Evolutionary conservation across 441 rosid genomes (phyloP), one percentile per base, ranked within the genome.

Genomic region (Isatis lusitanica): DNA sequence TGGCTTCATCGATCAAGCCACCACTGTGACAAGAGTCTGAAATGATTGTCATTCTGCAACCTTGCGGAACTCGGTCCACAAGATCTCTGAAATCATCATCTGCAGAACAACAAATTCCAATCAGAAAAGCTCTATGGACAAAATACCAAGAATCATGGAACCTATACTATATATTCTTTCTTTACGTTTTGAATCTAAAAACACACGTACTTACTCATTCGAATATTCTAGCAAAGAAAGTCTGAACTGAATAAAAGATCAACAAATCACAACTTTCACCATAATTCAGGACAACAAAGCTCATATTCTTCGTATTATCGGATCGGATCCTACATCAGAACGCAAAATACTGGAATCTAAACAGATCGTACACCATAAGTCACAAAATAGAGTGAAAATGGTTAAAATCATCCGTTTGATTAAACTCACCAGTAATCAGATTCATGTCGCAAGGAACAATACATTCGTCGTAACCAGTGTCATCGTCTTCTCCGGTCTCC

Each of bases 401-500:
- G 9, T 57, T 33, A 5, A 33, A 35, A 57, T 33, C 35, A 5
- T 57, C 12, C 0, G 42, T 16, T 26, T 15, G 4, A 1, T 5
- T 0, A 28, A 10, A 66, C 56, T 46, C 66, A 91, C 95, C 97
- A 56, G 95, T 92, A 67, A 93, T 90, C 55, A 93, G 94, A 83
- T 93, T 93, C 97, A 93, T 93, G 68, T 94, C 98, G 75, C 89
- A 90, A 43, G 98, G 98, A 16, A 94, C 98, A 63, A 91, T 88
- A 82, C 98, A 94, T 77, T 94, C 97, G 50, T 91, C 98, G 62
- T 75, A 93, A 21, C 98, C 97, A 67, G 98, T 94, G 58, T 94
- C 98, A 79, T 91, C 98, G 16, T 91, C 92, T 74, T 94, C 98
- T 6, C 97, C 98, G 4, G 97, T 87, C 88, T 94, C 97, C n/a